phyloP scores from a whole-genome alignment of 345 rosid species.

The Salix dunnii region DNA sequence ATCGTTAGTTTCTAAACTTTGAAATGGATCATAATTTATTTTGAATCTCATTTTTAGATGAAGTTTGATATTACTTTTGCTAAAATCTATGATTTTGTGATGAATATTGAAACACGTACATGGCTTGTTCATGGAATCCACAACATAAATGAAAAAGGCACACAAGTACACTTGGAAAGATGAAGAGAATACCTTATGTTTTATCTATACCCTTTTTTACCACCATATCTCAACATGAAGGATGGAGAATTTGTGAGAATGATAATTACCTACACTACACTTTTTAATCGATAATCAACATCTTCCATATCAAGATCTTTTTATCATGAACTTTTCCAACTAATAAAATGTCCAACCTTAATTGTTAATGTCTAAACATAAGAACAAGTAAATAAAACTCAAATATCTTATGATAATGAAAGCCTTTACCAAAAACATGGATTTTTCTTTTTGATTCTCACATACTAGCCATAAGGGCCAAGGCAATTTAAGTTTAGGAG shows the following conservation, averaged over 20 bases:
- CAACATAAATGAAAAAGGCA: neutral
- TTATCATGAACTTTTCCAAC: neutral
- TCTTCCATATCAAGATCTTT: too few relatives aligned
- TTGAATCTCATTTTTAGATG: neutral
- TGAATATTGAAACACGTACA: neutral
- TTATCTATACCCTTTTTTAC: neutral
- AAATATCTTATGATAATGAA: too few relatives aligned
- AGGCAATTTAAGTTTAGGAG: neutral
- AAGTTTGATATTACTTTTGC: neutral
- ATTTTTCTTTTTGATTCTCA: too few relatives aligned
- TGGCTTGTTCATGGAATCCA: neutral
- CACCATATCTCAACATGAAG: neutral
- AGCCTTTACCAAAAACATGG: neutral
- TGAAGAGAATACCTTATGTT: neutral
- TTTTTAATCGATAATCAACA: neutral
- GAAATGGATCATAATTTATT: neutral
- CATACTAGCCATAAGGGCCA: neutral
- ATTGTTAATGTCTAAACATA: neutral
- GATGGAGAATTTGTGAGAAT: neutral
- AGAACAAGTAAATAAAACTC: neutral
- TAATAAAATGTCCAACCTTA: neutral
- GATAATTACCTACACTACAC: neutral
- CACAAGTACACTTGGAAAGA: neutral
- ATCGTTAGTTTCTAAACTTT: neutral
- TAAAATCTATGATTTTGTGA: neutral